Conservation (phyloP, 2,329 filamentous ascomycete species). For the Curvularia sp. region DNA sequence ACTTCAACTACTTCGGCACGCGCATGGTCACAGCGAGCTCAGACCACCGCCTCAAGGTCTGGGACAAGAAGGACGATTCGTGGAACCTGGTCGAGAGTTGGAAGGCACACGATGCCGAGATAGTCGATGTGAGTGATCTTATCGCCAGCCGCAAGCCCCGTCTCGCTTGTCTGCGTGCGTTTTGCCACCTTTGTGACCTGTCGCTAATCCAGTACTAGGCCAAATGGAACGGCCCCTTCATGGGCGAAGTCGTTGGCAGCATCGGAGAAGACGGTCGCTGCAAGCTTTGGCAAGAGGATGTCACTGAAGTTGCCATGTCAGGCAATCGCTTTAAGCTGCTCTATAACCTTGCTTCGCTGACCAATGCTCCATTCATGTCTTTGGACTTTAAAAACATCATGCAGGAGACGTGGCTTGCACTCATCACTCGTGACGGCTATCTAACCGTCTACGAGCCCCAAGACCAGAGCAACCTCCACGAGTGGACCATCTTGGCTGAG, state of each 20-base stretch:
- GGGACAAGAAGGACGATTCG: constrained; percentile 77
- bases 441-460: constrained; percentile 85
- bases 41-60: constrained; percentile 91
- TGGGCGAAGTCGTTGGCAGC: constrained; percentile 86
- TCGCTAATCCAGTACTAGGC: constrained; percentile 62
- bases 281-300: constrained; percentile 92
- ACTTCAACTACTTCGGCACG: constrained; percentile 92
- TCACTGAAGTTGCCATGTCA: constrained; percentile 73
- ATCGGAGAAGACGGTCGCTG: constrained; percentile 90
- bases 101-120: constrained; percentile 88
- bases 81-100: constrained; percentile 88
- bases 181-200: constrained; percentile 25
- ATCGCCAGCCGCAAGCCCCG: constrained; percentile 25
- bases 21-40: constrained; percentile 90
- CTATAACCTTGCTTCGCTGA: constrained; percentile 68
- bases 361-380: constrained; percentile 74
- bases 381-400: constrained; percentile 88
- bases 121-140: constrained; percentile 73
- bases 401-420: constrained; percentile 82
- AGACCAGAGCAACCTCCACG: constrained; percentile 78
- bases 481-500: constrained; percentile 78
- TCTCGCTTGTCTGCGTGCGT: constrained; percentile 28
- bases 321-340: constrained; percentile 82
- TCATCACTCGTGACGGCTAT: constrained; percentile 82
- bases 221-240: constrained; percentile 90